Evolutionary conservation across 1,284 basidiomycete genomes (phyloP).

Genomic region (Ceratobasidium sp.): DNA sequence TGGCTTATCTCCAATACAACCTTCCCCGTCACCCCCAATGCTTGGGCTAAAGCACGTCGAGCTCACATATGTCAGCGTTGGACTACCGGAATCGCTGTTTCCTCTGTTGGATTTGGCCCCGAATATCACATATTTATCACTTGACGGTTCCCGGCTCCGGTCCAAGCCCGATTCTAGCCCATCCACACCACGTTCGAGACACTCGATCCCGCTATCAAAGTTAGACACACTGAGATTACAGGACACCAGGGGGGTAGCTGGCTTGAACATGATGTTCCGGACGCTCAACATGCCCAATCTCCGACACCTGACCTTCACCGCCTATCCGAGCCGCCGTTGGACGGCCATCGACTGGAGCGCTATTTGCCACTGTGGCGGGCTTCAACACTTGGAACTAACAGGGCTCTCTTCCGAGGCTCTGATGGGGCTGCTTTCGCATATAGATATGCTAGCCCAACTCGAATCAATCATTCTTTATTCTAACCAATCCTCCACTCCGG

Average conservation of each 20-base stretch:
- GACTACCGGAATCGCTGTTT: background rate
- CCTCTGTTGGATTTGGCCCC: background rate
- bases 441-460: background rate
- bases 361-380: background rate
- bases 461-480: background rate
- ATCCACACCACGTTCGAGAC: background rate
- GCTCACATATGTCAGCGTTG: background rate
- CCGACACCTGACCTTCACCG: background rate
- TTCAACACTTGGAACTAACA: background rate
- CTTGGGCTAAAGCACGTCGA: background rate
- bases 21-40: background rate
- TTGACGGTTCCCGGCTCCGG: background rate
- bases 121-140: background rate
- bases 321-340: background rate
- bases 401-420: background rate
- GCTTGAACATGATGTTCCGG: background rate
- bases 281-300: background rate
- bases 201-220: background rate
- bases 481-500: background rate
- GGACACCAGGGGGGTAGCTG: background rate
- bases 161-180: background rate
- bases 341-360: background rate
- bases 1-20: background rate
- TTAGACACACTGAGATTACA: background rate
- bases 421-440: background rate